A percentile compares a stretch with the other conserved stretches of the same genome.
phyloP scores from a whole-genome alignment of 805 yeast species.

The Metschnikowia anglica region DNA sequence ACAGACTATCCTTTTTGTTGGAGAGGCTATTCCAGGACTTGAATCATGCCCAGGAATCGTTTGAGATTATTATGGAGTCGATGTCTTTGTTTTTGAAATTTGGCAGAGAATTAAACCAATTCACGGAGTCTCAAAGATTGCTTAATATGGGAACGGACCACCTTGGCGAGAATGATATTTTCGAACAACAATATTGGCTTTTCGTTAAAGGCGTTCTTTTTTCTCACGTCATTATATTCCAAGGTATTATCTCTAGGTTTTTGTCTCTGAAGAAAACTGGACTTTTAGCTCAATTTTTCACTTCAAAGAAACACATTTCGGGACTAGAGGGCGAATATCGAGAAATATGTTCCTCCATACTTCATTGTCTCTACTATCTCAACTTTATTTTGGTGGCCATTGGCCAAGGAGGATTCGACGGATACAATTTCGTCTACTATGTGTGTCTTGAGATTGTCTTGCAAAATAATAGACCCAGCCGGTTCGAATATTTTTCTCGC shows the following conservation, averaged over 20 bases:
- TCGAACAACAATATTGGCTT: conserved; percentile 35
- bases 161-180: conserved; percentile 11
- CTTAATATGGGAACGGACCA: conserved; percentile 10
- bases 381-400: conserved; percentile 51
- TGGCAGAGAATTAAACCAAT: conserved; percentile 24
- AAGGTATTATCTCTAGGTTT: conserved; percentile 45
- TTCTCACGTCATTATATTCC: conserved; percentile 49
- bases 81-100: conserved; percentile 29
- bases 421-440: conserved; percentile 59
- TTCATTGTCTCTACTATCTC: conserved; percentile 43
- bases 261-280: conserved; percentile 23
- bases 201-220: conserved; percentile 45
- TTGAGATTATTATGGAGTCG: conserved; percentile 22
- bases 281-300: conserved; percentile 21
- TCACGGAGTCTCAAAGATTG: conserved; percentile 18
- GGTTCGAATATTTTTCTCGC: conserved; percentile 24
- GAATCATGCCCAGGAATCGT: conserved; percentile 15
- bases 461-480: conserved; percentile 18
- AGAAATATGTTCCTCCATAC: conserved; percentile 29
- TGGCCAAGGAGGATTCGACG: conserved; percentile 65
- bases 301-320: conserved; percentile 13
- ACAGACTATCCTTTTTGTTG: conserved; percentile 46
- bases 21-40: conserved; percentile 34
- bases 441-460: conserved; percentile 45
- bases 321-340: conserved; percentile 28